Evolutionary conservation across 2,329 filamentous ascomycete species (phyloP).

Genomic region (Penicillium sp.): DNA sequence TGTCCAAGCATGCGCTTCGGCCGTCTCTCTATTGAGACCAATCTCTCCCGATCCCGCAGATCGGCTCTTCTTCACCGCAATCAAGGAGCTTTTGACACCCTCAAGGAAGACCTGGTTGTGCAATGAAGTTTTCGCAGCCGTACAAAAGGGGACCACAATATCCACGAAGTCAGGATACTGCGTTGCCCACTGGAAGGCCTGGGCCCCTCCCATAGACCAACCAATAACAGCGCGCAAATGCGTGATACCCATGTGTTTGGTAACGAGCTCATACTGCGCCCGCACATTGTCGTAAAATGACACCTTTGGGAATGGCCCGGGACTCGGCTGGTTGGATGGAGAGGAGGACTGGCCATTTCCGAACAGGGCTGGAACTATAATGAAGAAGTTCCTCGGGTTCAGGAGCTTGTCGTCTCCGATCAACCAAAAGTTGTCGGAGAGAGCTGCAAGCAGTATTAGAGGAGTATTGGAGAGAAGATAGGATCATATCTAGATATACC

Average conservation of each 20-base stretch:
- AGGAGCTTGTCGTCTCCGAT: constrained; percentile 65
- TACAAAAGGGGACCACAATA: constrained; percentile 65
- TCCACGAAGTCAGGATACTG: constrained; percentile 67
- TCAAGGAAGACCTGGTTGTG: constrained; percentile 70
- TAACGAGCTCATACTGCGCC: constrained; percentile 66
- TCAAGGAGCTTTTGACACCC: constrained; percentile 60
- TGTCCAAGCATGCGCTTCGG: constrained; percentile 52
- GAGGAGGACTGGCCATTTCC: constrained; percentile 69
- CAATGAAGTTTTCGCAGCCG: constrained; percentile 61
- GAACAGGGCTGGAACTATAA: constrained; percentile 67
- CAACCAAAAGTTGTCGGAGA: constrained; percentile 74
- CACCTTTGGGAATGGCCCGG: constrained; percentile 61
- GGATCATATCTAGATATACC: constrained; percentile 36
- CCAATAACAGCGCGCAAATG: constrained; percentile 64
- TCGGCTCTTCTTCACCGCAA: constrained; percentile 56
- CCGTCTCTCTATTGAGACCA: constrained; percentile 40
- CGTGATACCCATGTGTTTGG: constrained; percentile 59
- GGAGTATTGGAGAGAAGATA: background rate
- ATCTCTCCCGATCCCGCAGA: constrained; percentile 55
- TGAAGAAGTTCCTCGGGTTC: constrained; percentile 64
- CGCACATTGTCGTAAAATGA: constrained; percentile 69
- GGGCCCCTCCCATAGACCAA: constrained; percentile 70
- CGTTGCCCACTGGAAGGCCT: constrained; percentile 64
- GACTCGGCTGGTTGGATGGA: constrained; percentile 60
- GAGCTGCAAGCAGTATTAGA: constrained; percentile 39